Evolutionary conservation across 257 asterid species (phyloP).

Genomic region (Nemophila menziesii): DNA sequence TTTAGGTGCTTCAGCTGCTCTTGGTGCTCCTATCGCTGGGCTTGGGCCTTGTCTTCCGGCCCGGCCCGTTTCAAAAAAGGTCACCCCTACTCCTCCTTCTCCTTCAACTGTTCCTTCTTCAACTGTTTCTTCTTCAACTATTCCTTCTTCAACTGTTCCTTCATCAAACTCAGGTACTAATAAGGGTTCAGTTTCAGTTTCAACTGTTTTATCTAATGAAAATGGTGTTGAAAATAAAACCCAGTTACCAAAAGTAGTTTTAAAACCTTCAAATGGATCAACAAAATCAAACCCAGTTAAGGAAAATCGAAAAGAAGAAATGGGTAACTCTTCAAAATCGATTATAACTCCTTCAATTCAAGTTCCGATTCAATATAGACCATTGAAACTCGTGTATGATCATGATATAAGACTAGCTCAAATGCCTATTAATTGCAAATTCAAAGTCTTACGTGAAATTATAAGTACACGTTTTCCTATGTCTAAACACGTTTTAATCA

Average conservation of each 20-base stretch:
- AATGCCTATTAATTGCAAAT: constrained; percentile 69
- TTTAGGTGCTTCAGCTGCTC: constrained; percentile 94
- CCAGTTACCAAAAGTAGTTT: constrained; percentile 50
- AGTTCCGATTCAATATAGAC: constrained; percentile 33
- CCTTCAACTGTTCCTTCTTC: too few species aligned
- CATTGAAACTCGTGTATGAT: constrained; percentile 82
- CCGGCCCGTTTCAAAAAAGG: constrained; percentile 64
- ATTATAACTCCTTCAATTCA: constrained; percentile 22
- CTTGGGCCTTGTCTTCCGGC: constrained; percentile 93
- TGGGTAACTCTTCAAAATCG: constrained; percentile 7
- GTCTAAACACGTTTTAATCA: constrained; percentile 72
- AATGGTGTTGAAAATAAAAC: constrained; percentile 44
- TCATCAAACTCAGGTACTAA: constrained; percentile 20
- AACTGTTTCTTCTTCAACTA: too few species aligned
- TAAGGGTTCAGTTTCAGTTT: constrained; percentile 44
- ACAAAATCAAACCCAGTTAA: constrained; percentile 27
- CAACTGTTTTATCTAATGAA: constrained; percentile 25
- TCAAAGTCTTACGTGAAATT: constrained; percentile 61
- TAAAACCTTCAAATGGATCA: constrained; percentile 61
- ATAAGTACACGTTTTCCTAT: constrained; percentile 64
- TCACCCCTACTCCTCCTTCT: too few species aligned
- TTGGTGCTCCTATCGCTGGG: constrained; percentile 88
- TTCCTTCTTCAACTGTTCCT: too few species aligned
- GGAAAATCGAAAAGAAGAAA: constrained; percentile 29
- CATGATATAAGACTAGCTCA: constrained; percentile 87